These are phyloP conservation scores for Talaromyces ruber DNA, from an alignment of 495 filamentous ascomycete species.

Conservation along the genomic window DNA sequence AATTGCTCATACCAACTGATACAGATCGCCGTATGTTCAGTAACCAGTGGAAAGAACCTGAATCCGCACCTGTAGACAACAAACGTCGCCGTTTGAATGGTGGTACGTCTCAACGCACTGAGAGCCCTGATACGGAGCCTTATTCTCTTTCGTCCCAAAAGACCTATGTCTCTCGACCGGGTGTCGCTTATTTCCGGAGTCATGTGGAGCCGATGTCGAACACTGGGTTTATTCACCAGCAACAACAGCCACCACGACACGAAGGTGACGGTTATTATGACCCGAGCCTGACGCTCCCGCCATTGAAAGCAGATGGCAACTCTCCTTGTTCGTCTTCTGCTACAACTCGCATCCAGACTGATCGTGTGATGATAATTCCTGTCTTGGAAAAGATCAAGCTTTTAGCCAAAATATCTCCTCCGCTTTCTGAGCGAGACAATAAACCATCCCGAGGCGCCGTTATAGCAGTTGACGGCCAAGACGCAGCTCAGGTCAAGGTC, in stretches of 20 bases:
- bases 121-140: constrained; percentile 23
- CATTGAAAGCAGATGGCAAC: constrained; percentile 39
- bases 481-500: constrained; percentile 39
- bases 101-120: background rate
- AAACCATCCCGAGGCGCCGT: constrained; percentile 53
- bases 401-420: constrained; percentile 59
- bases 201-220: constrained; percentile 19
- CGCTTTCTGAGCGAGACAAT: constrained; percentile 38
- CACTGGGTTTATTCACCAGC: constrained; percentile 13
- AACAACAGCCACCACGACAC: background rate
- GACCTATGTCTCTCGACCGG: constrained; percentile 20
- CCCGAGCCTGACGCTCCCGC: constrained; percentile 47
- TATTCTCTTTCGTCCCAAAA: constrained; percentile 21
- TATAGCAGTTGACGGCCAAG: constrained; percentile 73
- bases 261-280: constrained; percentile 17
- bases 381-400: constrained; percentile 62
- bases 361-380: constrained; percentile 64
- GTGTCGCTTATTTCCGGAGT: constrained; percentile 19
- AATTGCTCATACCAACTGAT: background rate
- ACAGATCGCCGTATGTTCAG: background rate
- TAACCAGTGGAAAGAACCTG: constrained; percentile 5
- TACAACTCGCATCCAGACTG: constrained; percentile 24
- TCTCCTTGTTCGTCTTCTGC: constrained; percentile 3
- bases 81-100: constrained; percentile 8
- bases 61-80: background rate